Conservation (phyloP, 495 filamentous ascomycete genomes). For the Xylaria curta region DNA sequence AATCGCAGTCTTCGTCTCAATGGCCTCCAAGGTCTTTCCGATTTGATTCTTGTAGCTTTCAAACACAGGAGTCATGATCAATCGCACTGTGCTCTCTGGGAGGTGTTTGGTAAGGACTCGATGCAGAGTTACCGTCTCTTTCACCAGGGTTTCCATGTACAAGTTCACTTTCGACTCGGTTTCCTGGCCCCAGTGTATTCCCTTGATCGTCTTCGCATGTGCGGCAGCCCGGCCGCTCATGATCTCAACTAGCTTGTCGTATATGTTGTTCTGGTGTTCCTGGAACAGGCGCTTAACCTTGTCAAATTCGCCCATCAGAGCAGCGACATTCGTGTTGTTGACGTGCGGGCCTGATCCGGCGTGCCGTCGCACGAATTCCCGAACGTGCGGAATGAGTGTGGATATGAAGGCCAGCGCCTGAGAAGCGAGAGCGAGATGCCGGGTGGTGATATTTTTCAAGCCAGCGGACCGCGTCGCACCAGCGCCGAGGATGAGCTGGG, state of each 20-base stretch:
- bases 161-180: slow-evolving; percentile 55
- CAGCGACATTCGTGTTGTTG: slow-evolving; percentile 51
- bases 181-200: slow-evolving; percentile 73
- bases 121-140: slow-evolving; percentile 87
- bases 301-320: slow-evolving; percentile 86
- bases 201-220: slow-evolving; percentile 77
- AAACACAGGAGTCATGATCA: slow-evolving; percentile 94
- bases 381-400: slow-evolving; percentile 84
- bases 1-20: slow-evolving; percentile 66
- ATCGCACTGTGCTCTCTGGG: slow-evolving; percentile 73
- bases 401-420: slow-evolving; percentile 90
- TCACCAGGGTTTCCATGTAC: slow-evolving; percentile 91
- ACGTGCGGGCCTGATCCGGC: slow-evolving; percentile 61
- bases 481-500: slow-evolving; percentile 92
- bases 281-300: slow-evolving; percentile 87
- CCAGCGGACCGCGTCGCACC: slow-evolving; percentile 91
- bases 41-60: slow-evolving; percentile 84
- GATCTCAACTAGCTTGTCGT: slow-evolving; percentile 95
- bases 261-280: slow-evolving; percentile 91
- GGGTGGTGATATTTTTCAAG: slow-evolving; percentile 94
- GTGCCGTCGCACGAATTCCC: slow-evolving; percentile 88
- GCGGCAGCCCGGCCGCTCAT: slow-evolving; percentile 80
- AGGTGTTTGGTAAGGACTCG: slow-evolving; percentile 87
- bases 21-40: slow-evolving; percentile 73
- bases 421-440: slow-evolving; percentile 90